phyloP scores from a whole-genome alignment of 331 rosid genomes.

The Quercus lobata region DNA sequence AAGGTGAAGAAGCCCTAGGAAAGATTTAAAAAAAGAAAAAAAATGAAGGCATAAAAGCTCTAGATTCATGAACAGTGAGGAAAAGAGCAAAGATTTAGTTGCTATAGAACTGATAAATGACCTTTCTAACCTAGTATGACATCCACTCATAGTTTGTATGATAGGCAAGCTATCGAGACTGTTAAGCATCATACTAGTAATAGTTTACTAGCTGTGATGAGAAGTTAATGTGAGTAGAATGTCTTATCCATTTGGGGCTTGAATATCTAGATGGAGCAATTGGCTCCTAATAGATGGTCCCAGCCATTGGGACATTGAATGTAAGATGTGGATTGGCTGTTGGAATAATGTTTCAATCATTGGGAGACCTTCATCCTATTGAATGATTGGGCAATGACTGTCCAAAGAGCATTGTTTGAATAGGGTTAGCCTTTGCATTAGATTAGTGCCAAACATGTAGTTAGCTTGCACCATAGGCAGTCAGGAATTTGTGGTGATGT shows the following conservation, averaged over 20 bases:
- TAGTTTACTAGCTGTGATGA: neutral
- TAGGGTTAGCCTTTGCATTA: neutral
- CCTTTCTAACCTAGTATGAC: neutral
- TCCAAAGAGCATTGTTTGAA: neutral
- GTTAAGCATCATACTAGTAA: neutral
- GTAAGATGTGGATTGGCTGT: neutral
- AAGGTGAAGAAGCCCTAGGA: slow-evolving; percentile 39
- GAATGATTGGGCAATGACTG: neutral
- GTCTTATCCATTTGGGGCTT: neutral
- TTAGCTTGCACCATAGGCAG: neutral
- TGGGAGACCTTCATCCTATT: neutral
- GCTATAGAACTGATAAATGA: neutral
- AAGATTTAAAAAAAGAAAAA: neutral
- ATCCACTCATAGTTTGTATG: neutral
- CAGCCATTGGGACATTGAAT: neutral
- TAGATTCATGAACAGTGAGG: neutral
- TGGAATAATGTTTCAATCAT: neutral
- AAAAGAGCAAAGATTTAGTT: neutral
- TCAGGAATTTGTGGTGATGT: neutral
- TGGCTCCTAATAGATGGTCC: neutral
- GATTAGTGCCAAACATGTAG: neutral
- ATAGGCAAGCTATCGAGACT: neutral
- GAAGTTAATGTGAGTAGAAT: neutral
- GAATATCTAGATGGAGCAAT: too few relatives aligned
- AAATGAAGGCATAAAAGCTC: neutral